A percentile compares a stretch with the other conserved stretches of the same genome.
Conservation (phyloP, 352 stramenopile genomes). For the Phytophthora syringae region DNA sequence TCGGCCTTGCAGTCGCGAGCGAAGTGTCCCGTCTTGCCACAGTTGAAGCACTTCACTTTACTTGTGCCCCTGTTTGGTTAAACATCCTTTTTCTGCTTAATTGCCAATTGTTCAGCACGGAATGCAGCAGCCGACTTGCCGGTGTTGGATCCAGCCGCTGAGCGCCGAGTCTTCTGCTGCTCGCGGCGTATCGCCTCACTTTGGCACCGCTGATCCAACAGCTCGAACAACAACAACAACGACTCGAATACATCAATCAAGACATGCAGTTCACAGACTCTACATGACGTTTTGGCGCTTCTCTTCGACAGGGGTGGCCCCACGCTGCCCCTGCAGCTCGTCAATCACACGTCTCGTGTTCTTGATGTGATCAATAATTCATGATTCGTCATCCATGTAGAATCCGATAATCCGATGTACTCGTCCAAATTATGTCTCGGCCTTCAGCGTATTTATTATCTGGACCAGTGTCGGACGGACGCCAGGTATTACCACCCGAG, state of each 20-base stretch:
- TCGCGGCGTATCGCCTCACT: background rate
- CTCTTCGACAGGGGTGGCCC: background rate
- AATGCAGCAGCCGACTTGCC: background rate
- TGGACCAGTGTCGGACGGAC: no score
- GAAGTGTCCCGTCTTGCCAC: background rate
- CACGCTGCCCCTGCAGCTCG: background rate
- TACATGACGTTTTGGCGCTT: background rate
- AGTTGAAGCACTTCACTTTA: slow-evolving; percentile 15
- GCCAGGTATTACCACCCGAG: no score
- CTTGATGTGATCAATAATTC: background rate
- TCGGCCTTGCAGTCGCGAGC: no score
- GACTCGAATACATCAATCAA: background rate
- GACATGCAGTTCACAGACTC: background rate
- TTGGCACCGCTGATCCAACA: background rate
- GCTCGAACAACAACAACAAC: background rate
- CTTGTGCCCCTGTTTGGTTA: no score
- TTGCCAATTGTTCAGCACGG: background rate
- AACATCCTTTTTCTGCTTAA: background rate
- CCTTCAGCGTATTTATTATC: no score
- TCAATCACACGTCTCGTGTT: background rate
- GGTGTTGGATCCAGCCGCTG: background rate
- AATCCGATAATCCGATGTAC: no score
- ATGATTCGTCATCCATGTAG: no score
- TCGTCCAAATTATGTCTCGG: no score
- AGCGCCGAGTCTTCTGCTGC: background rate